These are phyloP conservation scores for Gaeumannomyces sp. DNA, from an alignment of 2,329 filamentous ascomycete genomes.

Conservation along the genomic window DNA sequence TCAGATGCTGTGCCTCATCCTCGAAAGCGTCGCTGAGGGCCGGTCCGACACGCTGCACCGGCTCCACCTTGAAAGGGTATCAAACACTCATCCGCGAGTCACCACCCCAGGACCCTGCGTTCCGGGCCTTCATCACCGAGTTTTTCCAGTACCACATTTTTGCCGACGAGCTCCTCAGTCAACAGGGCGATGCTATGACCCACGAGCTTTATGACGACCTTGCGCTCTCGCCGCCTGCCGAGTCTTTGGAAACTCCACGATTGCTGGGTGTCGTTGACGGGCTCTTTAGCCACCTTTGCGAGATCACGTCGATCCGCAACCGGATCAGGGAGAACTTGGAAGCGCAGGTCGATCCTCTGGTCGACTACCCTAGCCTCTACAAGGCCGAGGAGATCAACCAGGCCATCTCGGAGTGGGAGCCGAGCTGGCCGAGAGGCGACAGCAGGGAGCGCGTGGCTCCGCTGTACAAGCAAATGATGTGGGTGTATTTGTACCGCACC, in stretches of 20 bases:
- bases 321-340: conserved; percentile 63
- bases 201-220: conserved; percentile 31
- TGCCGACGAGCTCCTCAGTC: conserved; percentile 48
- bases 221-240: no score
- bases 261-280: conserved; percentile 78
- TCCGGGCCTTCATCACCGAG: conserved; percentile 59
- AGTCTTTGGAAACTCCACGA: conserved; percentile 29
- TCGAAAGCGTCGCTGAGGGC: conserved; percentile 52
- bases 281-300: conserved; percentile 69
- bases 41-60: conserved; percentile 62
- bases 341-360: conserved; percentile 55
- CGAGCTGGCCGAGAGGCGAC: conserved; percentile 52
- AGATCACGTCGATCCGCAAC: conserved; percentile 73
- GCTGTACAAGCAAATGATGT: conserved; percentile 61
- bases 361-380: conserved; percentile 68
- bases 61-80: conserved; percentile 71
- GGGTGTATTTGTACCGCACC: conserved; percentile 57
- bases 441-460: conserved; percentile 49
- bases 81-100: conserved; percentile 60
- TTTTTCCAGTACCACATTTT: conserved; percentile 82
- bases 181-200: conserved; percentile 10
- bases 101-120: conserved; percentile 58
- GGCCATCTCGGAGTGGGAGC: conserved; percentile 68
- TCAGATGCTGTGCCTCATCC: conserved; percentile 56
- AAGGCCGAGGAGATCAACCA: conserved; percentile 70